Base-by-base conservation (phyloP, 208 protist species). In the Plasmodiophora brassicae region DNA sequence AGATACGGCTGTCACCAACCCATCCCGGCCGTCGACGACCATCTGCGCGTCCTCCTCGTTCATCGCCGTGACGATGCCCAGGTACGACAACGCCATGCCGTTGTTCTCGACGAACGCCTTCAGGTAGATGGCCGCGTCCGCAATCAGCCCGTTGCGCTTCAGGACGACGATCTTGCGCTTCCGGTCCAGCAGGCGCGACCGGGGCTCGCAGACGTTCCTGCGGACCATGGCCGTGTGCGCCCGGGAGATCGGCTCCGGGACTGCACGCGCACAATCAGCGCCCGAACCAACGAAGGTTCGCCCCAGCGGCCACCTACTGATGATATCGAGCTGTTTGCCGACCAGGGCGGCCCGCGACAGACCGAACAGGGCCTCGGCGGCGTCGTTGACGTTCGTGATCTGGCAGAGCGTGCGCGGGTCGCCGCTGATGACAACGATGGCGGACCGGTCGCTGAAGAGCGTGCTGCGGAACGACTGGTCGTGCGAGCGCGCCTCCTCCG, bases 321-420 rank as follows among this genome's bases (percentile, higher is more conserved):
- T 5, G 20, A 78, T 5, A 8, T 78, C 65, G 41, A 78, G 32
- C 32, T 32, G 65, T 32, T 78, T 78, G 5, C 65, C 65, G 32
- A 78, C n/a, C 5, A 78, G 41, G n/a, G 14, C 20, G 10, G 65
- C 5, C n/a, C 65, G 32, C 41, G 65, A 38, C 14, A 32, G 32
- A 14, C n/a, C 65, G 65, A 78, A 78, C 20, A 78, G 65, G 5
- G 32, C 10, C n/a, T 78, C 65, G 65, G 65, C 65, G 5, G n/a
- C 65, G 41, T n/a, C 20, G n/a, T 78, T 78, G 65, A 78, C 65
- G 65, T 78, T 78, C 10, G 41, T 78, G n/a, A 78, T 78, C 65
- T 5, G 32, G 5, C 65, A n/a, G 10, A 78, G 41, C 10, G 65
- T 78, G 32, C 65, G 5, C 14, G 14, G 20, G n/a, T 78, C 65